phyloP scores from a whole-genome alignment of 164 flowering plant genomes.

The Dillenia turbinata region DNA sequence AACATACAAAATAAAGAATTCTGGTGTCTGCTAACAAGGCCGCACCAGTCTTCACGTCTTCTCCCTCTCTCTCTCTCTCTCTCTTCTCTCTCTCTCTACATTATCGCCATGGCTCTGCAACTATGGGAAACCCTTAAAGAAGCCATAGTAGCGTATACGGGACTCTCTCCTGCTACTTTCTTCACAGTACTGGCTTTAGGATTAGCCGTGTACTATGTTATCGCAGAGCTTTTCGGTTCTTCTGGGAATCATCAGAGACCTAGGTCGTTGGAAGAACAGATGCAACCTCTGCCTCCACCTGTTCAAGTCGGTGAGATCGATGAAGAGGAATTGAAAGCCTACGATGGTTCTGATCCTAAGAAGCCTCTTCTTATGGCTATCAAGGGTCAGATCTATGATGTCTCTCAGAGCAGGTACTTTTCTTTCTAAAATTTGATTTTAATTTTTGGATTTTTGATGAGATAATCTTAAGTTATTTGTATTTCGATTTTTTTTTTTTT shows the following conservation, averaged over 20 bases:
- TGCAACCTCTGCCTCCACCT: conserved; percentile 86
- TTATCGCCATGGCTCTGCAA: conserved; percentile 46
- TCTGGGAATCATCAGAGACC: conserved; percentile 24
- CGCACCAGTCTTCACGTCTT: no score
- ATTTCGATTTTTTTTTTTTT: neutral
- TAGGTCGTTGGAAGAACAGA: conserved; percentile 34
- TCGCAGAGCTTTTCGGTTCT: conserved; percentile 34
- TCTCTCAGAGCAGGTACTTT: conserved; percentile 67
- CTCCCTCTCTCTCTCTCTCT: no score
- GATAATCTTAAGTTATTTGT: neutral
- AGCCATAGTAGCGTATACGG: conserved; percentile 79
- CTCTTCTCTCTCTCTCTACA: no score
- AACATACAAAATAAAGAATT: no score
- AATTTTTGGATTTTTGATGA: neutral
- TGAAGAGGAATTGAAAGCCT: conserved; percentile 72
- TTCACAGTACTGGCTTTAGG: conserved; percentile 62
- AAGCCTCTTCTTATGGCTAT: conserved; percentile 97
- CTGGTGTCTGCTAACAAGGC: no score
- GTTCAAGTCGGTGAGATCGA: conserved; percentile 90
- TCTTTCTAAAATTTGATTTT: neutral
- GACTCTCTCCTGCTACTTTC: conserved; percentile 80
- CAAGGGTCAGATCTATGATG: conserved; percentile 97
- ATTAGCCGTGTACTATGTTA: conserved; percentile 38
- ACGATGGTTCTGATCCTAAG: conserved; percentile 78
- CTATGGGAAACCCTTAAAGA: conserved; percentile 84